These are phyloP conservation scores for Boechera retrofracta DNA, from an alignment of 345 rosid genomes.

Conservation along the genomic window DNA sequence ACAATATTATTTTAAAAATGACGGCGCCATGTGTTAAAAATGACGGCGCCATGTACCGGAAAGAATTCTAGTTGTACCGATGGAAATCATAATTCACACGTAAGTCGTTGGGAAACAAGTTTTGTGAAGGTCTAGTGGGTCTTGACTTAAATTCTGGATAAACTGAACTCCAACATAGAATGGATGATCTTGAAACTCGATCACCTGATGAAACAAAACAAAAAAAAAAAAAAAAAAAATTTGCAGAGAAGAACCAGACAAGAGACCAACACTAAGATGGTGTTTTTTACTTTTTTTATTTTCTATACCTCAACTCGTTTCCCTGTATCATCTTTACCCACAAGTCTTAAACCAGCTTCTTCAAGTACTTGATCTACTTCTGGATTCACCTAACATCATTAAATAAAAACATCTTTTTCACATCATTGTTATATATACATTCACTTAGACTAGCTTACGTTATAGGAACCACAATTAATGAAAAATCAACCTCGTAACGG, in stretches of 20 bases:
- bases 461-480: no score
- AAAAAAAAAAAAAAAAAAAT: not conserved
- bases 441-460: no score
- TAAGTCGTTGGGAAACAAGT: no score
- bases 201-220: slow-evolving; percentile 50
- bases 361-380: slow-evolving; percentile 69
- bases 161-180: slow-evolving; percentile 87
- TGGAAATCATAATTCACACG: no score
- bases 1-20: no score
- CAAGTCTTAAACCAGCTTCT: slow-evolving; percentile 86
- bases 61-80: no score
- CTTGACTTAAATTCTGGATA: slow-evolving; percentile 96
- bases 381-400: slow-evolving; percentile 75
- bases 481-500: no score
- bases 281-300: not conserved
- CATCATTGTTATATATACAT: no score
- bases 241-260: slow-evolving; percentile 1
- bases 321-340: slow-evolving; percentile 92
- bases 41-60: no score
- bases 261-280: slow-evolving; percentile 14
- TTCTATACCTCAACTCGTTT: slow-evolving; percentile 77
- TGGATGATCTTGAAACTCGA: slow-evolving; percentile 78
- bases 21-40: no score
- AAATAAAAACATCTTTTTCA: slow-evolving; percentile 2
- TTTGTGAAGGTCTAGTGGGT: slow-evolving; percentile 73